These are phyloP conservation scores for Apostasia ramifera DNA, from an alignment of 106 monocot genomes.

Conservation along the genomic window DNA sequence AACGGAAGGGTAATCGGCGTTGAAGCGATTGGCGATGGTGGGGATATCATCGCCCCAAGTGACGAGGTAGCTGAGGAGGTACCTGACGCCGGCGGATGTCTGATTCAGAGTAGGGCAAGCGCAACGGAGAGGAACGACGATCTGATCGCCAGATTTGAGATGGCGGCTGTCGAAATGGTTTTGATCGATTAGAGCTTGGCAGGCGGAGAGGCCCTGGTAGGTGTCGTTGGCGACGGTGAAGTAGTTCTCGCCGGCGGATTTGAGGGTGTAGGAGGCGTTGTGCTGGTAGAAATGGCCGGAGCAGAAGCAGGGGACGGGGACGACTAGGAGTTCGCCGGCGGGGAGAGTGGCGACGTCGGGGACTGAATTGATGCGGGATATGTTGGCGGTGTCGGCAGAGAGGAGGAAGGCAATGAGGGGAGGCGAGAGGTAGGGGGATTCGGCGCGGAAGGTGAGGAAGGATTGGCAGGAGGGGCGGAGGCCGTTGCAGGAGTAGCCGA, in stretches of 20 bases:
- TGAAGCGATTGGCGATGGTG: not conserved
- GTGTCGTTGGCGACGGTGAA: not conserved
- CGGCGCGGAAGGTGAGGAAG: slow-evolving; percentile 68
- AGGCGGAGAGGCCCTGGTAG: slow-evolving; percentile 2
- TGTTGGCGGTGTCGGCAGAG: not conserved
- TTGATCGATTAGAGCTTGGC: not conserved
- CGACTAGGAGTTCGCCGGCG: not conserved
- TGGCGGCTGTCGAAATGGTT: not conserved
- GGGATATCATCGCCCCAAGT: slow-evolving; percentile 1
- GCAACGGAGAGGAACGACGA: not conserved
- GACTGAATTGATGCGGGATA: not conserved
- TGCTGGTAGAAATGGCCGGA: not conserved
- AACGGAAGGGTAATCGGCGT: slow-evolving; percentile 10
- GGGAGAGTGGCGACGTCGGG: not conserved
- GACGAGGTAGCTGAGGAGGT: not conserved
- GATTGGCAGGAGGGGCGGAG: slow-evolving; percentile 26
- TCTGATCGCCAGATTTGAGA: not conserved
- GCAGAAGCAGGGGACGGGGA: slow-evolving; percentile 3
- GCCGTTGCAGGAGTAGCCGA: slow-evolving; percentile 71
- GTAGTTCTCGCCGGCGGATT: not conserved
- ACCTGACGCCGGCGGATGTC: not conserved
- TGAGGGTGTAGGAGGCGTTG: not conserved
- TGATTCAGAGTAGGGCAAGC: not conserved
- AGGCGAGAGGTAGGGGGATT: slow-evolving; percentile 3
- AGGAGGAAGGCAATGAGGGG: not conserved